These are phyloP conservation scores for Backusella westeae DNA, from an alignment of 192 early-diverging fungal genomes.

Conservation along the genomic window DNA sequence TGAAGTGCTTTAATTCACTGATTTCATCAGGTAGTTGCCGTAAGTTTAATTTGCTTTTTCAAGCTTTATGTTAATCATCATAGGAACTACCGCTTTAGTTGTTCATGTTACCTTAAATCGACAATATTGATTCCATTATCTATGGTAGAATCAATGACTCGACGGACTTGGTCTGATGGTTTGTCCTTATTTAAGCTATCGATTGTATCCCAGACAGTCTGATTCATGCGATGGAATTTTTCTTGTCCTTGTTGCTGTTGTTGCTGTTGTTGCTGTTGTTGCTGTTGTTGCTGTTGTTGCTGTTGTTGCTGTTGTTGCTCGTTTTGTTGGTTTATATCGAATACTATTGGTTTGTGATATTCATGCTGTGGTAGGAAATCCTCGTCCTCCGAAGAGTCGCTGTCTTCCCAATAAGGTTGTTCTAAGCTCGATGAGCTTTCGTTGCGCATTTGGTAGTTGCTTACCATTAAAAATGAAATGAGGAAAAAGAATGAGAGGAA, in stretches of 20 bases:
- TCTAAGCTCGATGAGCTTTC: background rate
- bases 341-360: constrained; percentile 7
- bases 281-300: background rate
- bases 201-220: constrained; percentile 9
- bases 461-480: background rate
- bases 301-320: background rate
- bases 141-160: constrained; percentile 22
- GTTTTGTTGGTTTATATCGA: background rate
- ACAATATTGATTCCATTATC: constrained; percentile 28
- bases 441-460: background rate
- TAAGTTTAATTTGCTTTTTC: constrained; percentile 23
- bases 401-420: constrained; percentile 20
- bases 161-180: constrained; percentile 17
- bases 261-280: background rate
- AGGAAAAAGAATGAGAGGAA: background rate
- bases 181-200: background rate
- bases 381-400: constrained; percentile 26
- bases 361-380: constrained; percentile 18
- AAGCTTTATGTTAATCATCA: background rate
- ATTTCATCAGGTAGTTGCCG: constrained; percentile 30
- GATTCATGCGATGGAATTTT: constrained; percentile 17
- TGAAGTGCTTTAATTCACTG: constrained; percentile 25
- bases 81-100: background rate
- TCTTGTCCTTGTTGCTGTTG: background rate
- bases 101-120: constrained; percentile 23